Conservation (phyloP, 225 moss, liverwort and hornwort species). For the Thuidium tamariscinum region DNA sequence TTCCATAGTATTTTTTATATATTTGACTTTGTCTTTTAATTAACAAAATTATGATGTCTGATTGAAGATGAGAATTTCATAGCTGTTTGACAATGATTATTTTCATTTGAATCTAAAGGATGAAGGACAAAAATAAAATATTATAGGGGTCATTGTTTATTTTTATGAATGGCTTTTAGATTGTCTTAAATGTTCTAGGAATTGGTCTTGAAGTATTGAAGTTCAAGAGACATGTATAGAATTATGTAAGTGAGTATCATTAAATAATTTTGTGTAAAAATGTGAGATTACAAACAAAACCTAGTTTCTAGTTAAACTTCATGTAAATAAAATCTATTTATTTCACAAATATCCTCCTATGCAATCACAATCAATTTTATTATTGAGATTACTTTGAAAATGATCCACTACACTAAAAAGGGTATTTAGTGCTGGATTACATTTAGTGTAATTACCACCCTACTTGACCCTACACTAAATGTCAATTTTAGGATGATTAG, state of each 20-base stretch:
- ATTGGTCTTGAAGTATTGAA: background rate
- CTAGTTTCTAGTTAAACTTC: background rate
- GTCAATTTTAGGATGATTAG: too few relatives aligned
- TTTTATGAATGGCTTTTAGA: background rate
- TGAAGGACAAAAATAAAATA: background rate
- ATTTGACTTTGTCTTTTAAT: too few relatives aligned
- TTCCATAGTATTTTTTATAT: too few relatives aligned
- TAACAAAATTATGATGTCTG: too few relatives aligned
- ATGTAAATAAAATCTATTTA: background rate
- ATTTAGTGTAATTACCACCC: too few relatives aligned
- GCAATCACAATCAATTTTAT: background rate
- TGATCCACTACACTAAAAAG: too few relatives aligned
- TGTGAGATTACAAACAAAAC: rapidly evolving
- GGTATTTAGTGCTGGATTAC: too few relatives aligned
- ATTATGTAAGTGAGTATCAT: background rate
- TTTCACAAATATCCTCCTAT: background rate
- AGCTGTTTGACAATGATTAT: background rate
- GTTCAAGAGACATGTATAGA: background rate
- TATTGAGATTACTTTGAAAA: background rate
- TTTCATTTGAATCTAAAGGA: background rate
- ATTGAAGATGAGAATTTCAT: too few relatives aligned
- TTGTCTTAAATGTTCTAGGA: background rate
- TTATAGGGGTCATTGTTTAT: background rate
- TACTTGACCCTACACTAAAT: too few relatives aligned
- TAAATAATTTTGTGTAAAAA: background rate